A percentile compares a stretch with the other conserved stretches of the same genome.
These are phyloP conservation scores for Epichloe coenophiala DNA, from an alignment of 2,329 filamentous ascomycete genomes.

Conservation along the genomic window DNA sequence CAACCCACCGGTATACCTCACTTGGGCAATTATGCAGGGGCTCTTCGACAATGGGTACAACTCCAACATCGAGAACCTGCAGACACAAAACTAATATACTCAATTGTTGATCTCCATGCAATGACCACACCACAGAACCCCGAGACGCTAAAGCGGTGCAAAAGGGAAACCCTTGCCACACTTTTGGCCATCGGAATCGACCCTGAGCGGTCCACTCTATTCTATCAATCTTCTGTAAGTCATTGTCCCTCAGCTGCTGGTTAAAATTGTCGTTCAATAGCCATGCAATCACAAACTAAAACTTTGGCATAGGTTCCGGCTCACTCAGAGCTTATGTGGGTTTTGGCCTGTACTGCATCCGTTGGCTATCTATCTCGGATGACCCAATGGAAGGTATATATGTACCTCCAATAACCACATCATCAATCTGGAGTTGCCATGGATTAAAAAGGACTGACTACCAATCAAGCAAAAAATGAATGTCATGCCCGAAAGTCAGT, in stretches of 20 bases:
- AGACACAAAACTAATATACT: constrained; percentile 58
- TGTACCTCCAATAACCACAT: not conserved
- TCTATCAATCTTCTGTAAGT: constrained; percentile 65
- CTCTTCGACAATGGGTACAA: constrained; percentile 71
- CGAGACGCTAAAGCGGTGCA: constrained; percentile 45
- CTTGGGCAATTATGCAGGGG: constrained; percentile 88
- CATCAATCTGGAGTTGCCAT: too few species aligned
- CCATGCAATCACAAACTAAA: not conserved
- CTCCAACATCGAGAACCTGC: constrained; percentile 52
- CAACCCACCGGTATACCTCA: constrained; percentile 93
- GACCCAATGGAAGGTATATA: constrained; percentile 89
- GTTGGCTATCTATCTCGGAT: constrained; percentile 94
- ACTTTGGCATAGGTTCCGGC: constrained; percentile 44
- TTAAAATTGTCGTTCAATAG: not conserved
- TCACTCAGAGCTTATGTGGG: constrained; percentile 93
- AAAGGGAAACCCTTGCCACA: constrained; percentile 63
- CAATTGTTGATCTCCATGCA: constrained; percentile 86
- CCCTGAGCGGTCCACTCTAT: constrained; percentile 63
- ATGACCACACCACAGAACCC: constrained; percentile 66
- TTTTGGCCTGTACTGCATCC: constrained; percentile 79
- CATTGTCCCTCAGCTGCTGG: not conserved
- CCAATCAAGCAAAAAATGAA: constrained; percentile 55
- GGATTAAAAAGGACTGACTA: not conserved
- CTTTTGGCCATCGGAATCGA: constrained; percentile 75
- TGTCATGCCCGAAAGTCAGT: constrained; percentile 41